Evolutionary conservation across 2,329 filamentous ascomycete genomes (phyloP).

Genomic region (Pseudogymnoascus sp.): DNA sequence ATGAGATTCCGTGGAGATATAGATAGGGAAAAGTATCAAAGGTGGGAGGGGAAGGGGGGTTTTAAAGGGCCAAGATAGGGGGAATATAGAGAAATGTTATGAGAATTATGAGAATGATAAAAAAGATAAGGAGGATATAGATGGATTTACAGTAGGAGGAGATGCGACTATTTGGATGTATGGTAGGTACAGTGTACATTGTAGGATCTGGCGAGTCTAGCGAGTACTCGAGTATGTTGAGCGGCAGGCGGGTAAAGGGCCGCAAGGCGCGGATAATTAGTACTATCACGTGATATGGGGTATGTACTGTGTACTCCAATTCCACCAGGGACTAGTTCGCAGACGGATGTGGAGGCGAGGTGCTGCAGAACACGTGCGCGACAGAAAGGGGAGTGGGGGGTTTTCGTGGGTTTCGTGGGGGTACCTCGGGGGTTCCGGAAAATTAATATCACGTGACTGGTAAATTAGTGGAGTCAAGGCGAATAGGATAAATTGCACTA

Average conservation of each 20-base stretch:
- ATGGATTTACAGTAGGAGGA: background rate
- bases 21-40: background rate
- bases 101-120: background rate
- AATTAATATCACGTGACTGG: background rate
- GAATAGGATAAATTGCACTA: background rate
- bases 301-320: too few species aligned
- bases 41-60: background rate
- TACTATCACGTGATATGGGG: background rate
- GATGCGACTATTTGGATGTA: background rate
- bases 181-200: background rate
- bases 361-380: background rate
- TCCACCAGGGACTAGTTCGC: too few species aligned
- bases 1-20: background rate
- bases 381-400: background rate
- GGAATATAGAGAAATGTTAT: background rate
- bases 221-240: background rate
- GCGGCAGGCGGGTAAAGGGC: background rate
- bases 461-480: background rate
- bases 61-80: background rate
- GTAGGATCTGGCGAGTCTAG: too few species aligned
- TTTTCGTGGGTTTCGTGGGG: background rate
- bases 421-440: background rate
- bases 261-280: background rate
- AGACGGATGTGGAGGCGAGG: background rate
- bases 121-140: background rate